phyloP scores from a whole-genome alignment of 306 rosid species.

The Carpinus fangiana region DNA sequence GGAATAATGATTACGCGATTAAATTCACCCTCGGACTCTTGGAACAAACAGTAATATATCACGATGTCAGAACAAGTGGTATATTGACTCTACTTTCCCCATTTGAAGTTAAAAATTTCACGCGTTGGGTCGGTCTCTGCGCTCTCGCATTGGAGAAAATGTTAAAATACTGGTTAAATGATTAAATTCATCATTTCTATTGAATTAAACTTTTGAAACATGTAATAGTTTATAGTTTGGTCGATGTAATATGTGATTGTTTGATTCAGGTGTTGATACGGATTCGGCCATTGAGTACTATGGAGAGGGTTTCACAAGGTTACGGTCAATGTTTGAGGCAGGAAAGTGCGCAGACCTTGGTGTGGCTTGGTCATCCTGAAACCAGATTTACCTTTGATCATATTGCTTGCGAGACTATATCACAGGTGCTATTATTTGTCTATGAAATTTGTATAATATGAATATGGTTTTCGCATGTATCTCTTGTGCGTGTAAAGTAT shows the following conservation, averaged over 20 bases:
- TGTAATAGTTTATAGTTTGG: neutral
- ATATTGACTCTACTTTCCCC: too few relatives aligned
- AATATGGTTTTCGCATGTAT: neutral
- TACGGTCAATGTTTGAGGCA: slow-evolving; percentile 77
- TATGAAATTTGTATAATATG: neutral
- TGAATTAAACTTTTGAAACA: neutral
- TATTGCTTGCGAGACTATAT: slow-evolving; percentile 73
- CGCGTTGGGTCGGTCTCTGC: too few relatives aligned
- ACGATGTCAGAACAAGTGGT: too few relatives aligned
- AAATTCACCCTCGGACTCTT: too few relatives aligned
- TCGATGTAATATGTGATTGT: slow-evolving; percentile 27
- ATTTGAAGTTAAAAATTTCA: too few relatives aligned
- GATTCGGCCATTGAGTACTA: slow-evolving; percentile 70
- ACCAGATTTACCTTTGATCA: slow-evolving; percentile 93
- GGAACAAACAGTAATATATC: too few relatives aligned
- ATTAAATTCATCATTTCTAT: neutral
- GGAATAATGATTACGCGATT: too few relatives aligned
- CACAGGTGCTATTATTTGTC: slow-evolving; percentile 54
- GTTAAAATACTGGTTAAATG: neutral
- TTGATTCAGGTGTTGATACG: slow-evolving; percentile 76
- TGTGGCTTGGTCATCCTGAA: slow-evolving; percentile 96
- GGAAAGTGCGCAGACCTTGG: slow-evolving; percentile 70
- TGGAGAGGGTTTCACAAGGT: slow-evolving; percentile 76
- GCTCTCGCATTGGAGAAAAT: neutral
- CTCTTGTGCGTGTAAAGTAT: neutral